Base-by-base conservation (phyloP, 352 stramenopile genomes). In the Globisporangium spiculum region DNA sequence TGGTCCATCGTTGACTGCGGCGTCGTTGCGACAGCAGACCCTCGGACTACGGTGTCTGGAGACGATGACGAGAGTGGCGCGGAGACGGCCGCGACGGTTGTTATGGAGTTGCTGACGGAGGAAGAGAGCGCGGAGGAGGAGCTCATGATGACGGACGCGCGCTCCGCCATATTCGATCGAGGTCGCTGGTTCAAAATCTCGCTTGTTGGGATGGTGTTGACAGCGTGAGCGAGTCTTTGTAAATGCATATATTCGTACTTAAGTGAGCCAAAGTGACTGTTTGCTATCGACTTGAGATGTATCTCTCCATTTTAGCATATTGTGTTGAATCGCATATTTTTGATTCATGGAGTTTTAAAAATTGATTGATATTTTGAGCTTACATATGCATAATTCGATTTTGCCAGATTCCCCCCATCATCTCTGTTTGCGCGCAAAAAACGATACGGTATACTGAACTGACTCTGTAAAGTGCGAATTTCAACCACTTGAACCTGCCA, bases 381-480 rank as follows among this genome's bases (percentile, higher is more conserved):
- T 46, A 1, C 18, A 20, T 1, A 27, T 54, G 48, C 48, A 54
- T 54, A 54, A 3, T 1, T 54, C 7, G n/a, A 26, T 54, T 54
- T 10, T 54, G 38, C 4, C 38, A 46, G 38, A 46, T 46, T n/a
- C n/a, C 38, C 3, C 0, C 36, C 4, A 4, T 20, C 1, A 32
- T 57, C 14, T 7, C 24, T 26, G 54, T 41, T 41, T 60, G 54
- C 54, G 54, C 54, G 54, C 54, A 27, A 60, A 60, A 59, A 60
- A 7, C 27, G 7, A 36, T 1, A 41, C 1, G 27, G 7, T 41
- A 6, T n/a, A 60, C 2, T 26, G 1, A 5, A 10, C 6, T 57
- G 14, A 20, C 12, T 18, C 24, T 26, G 9, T 41, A 20, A 60
- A 60, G 54, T 60, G 27, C 54, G 54, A 26, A 26, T 3, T 41